phyloP scores from a whole-genome alignment of 2,329 filamentous ascomycete species.

The Scedosporium boydii region DNA sequence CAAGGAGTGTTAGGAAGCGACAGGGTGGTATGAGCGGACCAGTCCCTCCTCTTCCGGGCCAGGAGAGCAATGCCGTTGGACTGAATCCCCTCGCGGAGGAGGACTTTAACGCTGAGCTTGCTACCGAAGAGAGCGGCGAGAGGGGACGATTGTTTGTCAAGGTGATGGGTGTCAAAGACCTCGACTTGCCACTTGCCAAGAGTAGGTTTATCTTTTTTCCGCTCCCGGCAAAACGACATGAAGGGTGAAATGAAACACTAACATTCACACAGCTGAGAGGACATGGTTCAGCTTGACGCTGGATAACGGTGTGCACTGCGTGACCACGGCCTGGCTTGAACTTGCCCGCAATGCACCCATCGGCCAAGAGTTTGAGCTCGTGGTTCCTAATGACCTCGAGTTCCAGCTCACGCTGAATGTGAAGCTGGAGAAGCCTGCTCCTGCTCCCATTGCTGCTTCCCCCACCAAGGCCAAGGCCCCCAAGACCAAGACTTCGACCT shows the following conservation, averaged over 20 bases:
- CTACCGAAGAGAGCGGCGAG: slow-evolving; percentile 70
- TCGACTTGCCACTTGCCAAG: slow-evolving; percentile 82
- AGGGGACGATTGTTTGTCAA: slow-evolving; percentile 92
- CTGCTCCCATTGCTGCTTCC: slow-evolving; percentile 33
- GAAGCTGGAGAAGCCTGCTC: slow-evolving; percentile 75
- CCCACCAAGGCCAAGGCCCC: slow-evolving; percentile 52
- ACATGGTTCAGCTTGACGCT: slow-evolving; percentile 93
- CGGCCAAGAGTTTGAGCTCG: slow-evolving; percentile 95
- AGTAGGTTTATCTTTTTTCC: slow-evolving; percentile 47
- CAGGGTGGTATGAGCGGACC: slow-evolving; percentile 37
- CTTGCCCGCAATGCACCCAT: slow-evolving; percentile 87
- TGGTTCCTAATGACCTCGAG: slow-evolving; percentile 95
- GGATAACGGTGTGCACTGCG: slow-evolving; percentile 97
- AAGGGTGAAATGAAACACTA: slow-evolving; percentile 8
- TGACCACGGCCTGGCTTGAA: slow-evolving; percentile 93
- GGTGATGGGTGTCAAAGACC: slow-evolving; percentile 94
- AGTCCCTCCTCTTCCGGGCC: slow-evolving; percentile 76
- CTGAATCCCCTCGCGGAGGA: slow-evolving; percentile 62
- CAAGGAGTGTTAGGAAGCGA: slow-evolving; percentile 52
- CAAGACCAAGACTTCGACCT: slow-evolving; percentile 73
- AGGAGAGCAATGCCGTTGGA: slow-evolving; percentile 66
- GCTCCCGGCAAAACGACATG: no score
- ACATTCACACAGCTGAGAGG: slow-evolving; percentile 44
- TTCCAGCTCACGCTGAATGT: slow-evolving; percentile 97
- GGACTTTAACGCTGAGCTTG: slow-evolving; percentile 45